phyloP scores from a whole-genome alignment of 352 stramenopile genomes.

The Globisporangium paddicum region DNA sequence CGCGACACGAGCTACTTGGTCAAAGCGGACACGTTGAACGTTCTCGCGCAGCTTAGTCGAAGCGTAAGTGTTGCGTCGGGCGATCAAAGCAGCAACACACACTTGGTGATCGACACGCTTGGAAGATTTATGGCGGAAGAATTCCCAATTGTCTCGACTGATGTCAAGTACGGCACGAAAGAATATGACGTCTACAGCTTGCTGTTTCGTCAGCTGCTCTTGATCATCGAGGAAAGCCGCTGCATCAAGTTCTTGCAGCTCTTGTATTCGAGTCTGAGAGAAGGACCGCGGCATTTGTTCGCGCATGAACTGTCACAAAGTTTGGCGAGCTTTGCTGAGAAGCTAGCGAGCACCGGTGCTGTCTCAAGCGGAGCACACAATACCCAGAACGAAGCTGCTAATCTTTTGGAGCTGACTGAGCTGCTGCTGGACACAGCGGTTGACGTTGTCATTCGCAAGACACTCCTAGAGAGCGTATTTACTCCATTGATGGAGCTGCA shows the following conservation, averaged over 20 bases:
- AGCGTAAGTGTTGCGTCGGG: conserved; percentile 8
- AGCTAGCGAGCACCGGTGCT: conserved; percentile 7
- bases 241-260: conserved; percentile 39
- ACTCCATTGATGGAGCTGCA: conserved; percentile 45
- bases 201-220: conserved; percentile 47
- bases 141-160: conserved; percentile 71
- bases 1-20: conserved; percentile 43
- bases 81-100: conserved; percentile 5
- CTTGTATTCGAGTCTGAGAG: conserved; percentile 60
- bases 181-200: conserved; percentile 62
- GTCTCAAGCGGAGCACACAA: not conserved
- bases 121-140: conserved; percentile 58
- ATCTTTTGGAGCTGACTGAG: conserved; percentile 31
- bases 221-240: conserved; percentile 49
- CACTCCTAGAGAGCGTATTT: conserved; percentile 44
- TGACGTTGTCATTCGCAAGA: conserved; percentile 33
- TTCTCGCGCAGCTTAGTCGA: conserved; percentile 31
- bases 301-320: conserved; percentile 38
- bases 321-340: conserved; percentile 34
- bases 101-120: conserved; percentile 28
- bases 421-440: conserved; percentile 36
- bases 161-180: conserved; percentile 53
- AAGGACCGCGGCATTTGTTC: conserved; percentile 56
- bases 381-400: conserved; percentile 5
- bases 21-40: conserved; percentile 50